Evolutionary conservation across 192 early-diverging fungal species (phyloP).

Genomic region (Coemansia asiatica): DNA sequence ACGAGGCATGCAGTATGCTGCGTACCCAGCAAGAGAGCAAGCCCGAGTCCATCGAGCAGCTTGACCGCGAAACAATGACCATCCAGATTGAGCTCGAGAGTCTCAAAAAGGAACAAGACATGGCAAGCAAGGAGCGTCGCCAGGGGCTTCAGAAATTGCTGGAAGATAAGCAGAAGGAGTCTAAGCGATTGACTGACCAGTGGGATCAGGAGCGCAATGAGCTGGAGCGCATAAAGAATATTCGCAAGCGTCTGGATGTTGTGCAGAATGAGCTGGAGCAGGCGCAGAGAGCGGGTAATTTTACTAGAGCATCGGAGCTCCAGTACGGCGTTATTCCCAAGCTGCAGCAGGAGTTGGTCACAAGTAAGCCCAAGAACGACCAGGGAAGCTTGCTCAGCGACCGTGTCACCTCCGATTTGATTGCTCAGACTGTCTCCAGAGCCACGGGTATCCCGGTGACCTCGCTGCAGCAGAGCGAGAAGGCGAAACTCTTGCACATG

Average conservation of each 20-base stretch:
- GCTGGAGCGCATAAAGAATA: slow-evolving; percentile 65
- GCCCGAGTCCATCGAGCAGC: slow-evolving; percentile 71
- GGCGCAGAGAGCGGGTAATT: slow-evolving; percentile 73
- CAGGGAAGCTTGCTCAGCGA: slow-evolving; percentile 70
- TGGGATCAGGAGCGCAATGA: slow-evolving; percentile 73
- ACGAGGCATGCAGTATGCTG: slow-evolving; percentile 79
- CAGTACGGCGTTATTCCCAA: slow-evolving; percentile 77
- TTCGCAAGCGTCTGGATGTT: slow-evolving; percentile 71
- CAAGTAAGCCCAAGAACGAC: slow-evolving; percentile 52
- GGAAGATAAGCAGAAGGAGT: slow-evolving; percentile 61
- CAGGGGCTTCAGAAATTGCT: slow-evolving; percentile 62
- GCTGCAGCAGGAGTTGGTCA: slow-evolving; percentile 65
- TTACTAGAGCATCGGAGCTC: slow-evolving; percentile 70
- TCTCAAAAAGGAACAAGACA: slow-evolving; percentile 75
- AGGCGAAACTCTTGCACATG: slow-evolving; percentile 71
- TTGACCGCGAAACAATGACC: slow-evolving; percentile 73
- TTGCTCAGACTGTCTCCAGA: slow-evolving; percentile 69
- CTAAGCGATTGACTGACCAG: slow-evolving; percentile 55
- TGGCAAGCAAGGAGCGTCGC: slow-evolving; percentile 65
- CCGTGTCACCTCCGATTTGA: slow-evolving; percentile 76
- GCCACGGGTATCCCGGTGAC: slow-evolving; percentile 82
- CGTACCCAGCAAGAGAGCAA: slow-evolving; percentile 77
- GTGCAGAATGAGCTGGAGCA: slow-evolving; percentile 73
- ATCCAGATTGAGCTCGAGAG: slow-evolving; percentile 79
- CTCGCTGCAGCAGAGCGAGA: slow-evolving; percentile 67